These are phyloP conservation scores for Diplodia mutila DNA, from an alignment of 2,329 filamentous ascomycete genomes.

Conservation along the genomic window DNA sequence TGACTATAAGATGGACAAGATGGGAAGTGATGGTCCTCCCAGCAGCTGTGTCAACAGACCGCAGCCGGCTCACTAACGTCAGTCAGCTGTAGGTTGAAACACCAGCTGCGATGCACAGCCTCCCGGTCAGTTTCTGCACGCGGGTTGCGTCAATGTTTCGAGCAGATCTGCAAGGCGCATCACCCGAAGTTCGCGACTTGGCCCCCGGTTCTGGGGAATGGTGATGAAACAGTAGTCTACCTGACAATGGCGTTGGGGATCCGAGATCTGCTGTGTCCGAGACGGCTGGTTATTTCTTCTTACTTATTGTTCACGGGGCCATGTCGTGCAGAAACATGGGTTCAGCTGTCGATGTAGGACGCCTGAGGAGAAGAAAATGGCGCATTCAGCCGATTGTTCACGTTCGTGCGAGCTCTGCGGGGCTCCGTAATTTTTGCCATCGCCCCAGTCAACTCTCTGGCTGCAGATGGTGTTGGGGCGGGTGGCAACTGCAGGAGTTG, in stretches of 20 bases:
- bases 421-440: background rate
- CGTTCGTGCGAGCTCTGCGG: too few relatives aligned
- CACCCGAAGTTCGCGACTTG: background rate
- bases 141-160: background rate
- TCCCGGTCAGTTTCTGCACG: background rate
- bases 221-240: background rate
- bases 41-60: background rate
- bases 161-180: background rate
- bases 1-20: background rate
- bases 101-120: background rate
- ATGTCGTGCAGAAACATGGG: background rate
- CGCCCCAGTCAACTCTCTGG: too few relatives aligned
- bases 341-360: background rate
- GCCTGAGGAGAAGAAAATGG: background rate
- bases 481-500: too few relatives aligned
- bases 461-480: too few relatives aligned
- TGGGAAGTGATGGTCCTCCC: background rate
- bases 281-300: too few relatives aligned
- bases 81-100: background rate
- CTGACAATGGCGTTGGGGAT: background rate
- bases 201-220: background rate
- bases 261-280: background rate
- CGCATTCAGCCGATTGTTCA: background rate
- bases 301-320: background rate
- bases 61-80: background rate